phyloP scores from a whole-genome alignment of 2,329 filamentous ascomycete species.

The Botryotinia globosa region DNA sequence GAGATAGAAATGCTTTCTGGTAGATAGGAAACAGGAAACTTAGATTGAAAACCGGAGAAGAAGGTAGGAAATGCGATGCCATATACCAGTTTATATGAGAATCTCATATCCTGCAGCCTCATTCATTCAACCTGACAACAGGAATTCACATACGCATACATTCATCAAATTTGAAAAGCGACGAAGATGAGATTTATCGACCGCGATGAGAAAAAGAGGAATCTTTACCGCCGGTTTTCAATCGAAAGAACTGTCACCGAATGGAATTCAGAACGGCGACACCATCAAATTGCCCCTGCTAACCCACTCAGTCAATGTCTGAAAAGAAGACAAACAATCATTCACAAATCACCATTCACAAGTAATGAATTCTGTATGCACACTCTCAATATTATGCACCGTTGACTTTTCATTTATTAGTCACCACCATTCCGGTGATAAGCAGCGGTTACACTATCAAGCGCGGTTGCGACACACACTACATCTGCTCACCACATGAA shows the following conservation, averaged over 20 bases:
- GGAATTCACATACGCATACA: not conserved
- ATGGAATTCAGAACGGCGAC: not conserved
- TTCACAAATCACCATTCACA: not conserved
- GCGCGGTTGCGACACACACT: not conserved
- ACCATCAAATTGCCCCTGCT: not conserved
- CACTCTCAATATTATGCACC: not conserved
- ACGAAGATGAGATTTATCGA: not conserved
- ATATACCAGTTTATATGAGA: not conserved
- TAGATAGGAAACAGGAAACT: not conserved
- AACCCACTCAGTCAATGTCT: not conserved
- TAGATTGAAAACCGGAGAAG: not conserved
- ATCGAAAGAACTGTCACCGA: not conserved
- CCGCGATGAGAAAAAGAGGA: not conserved
- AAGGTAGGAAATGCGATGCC: not conserved
- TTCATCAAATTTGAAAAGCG: not conserved
- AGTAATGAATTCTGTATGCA: not conserved
- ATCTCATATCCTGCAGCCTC: not conserved
- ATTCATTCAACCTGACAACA: not conserved
- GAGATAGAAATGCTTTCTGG: not conserved
- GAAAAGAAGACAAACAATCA: not conserved
- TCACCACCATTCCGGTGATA: not conserved
- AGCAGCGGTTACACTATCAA: not conserved
- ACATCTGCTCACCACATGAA: not conserved
- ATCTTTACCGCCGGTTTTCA: not conserved
- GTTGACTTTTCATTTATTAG: not conserved